phyloP scores from a whole-genome alignment of 2,329 filamentous ascomycete genomes.

The Talaromyces sp. region DNA sequence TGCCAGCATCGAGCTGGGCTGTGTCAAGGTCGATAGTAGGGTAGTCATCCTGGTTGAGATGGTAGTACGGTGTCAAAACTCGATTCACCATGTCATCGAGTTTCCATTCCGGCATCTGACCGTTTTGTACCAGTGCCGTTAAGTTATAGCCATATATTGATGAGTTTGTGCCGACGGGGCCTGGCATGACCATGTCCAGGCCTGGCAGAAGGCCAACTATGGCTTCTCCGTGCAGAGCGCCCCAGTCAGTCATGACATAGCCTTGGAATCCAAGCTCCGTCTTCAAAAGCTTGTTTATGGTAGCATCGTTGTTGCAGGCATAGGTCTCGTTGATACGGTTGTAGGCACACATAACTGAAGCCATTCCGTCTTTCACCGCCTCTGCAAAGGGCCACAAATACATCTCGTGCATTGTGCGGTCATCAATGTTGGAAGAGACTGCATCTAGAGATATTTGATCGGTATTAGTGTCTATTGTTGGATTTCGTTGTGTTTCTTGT shows the following conservation, averaged over 20 bases:
- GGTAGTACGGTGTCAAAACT: conserved; percentile 43
- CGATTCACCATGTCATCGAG: conserved; percentile 44
- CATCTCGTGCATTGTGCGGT: conserved; percentile 56
- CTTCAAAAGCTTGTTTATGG: conserved; percentile 44
- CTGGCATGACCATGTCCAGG: conserved; percentile 29
- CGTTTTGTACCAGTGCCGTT: conserved; percentile 33
- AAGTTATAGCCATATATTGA: conserved; percentile 28
- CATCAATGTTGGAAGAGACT: conserved; percentile 55
- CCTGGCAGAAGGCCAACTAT: conserved; percentile 33
- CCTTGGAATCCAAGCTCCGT: conserved; percentile 48
- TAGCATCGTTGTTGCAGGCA: conserved; percentile 43
- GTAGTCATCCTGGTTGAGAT: conserved; percentile 35
- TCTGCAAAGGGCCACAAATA: conserved; percentile 61
- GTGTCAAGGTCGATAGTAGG: conserved; percentile 12
- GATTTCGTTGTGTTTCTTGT: conserved; percentile 61
- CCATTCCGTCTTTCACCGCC: conserved; percentile 49
- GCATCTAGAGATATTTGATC: conserved; percentile 32
- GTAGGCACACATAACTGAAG: conserved; percentile 53
- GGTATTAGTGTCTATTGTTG: conserved; percentile 24
- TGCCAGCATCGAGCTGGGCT: not conserved
- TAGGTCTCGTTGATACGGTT: conserved; percentile 44
- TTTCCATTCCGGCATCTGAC: conserved; percentile 33
- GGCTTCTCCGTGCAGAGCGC: conserved; percentile 37
- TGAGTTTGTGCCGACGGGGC: conserved; percentile 13
- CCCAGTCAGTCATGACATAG: conserved; percentile 42